Evolutionary conservation across 1,284 basidiomycete species (phyloP).

Genomic region (Limonomyces culmigenus): DNA sequence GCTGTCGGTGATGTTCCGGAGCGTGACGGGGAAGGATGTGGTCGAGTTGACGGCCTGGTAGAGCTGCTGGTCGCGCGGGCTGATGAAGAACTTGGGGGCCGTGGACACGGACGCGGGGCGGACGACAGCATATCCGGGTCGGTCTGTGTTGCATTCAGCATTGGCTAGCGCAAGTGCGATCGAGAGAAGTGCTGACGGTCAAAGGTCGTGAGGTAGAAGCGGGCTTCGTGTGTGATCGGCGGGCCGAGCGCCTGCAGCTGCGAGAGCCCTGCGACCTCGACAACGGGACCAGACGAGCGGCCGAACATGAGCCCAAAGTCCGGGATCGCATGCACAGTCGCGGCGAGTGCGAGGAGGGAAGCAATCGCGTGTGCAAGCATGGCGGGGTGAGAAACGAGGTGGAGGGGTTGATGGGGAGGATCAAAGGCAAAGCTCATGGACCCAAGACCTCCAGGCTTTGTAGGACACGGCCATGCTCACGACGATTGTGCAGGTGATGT

Average conservation of each 20-base stretch:
- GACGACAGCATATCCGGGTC: constrained; percentile 15
- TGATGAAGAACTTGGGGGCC: constrained; percentile 36
- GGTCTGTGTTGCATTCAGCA: constrained; percentile 8
- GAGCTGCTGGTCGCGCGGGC: constrained; percentile 22
- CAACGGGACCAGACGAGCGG: no score
- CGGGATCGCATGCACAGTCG: no score
- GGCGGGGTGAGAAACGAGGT: no score
- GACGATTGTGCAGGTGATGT: no score
- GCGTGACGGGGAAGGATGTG: constrained; percentile 33
- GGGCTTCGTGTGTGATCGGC: constrained; percentile 7
- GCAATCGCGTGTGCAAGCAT: no score
- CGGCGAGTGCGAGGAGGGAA: no score
- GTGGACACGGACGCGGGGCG: constrained; percentile 10
- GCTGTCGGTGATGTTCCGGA: constrained; percentile 30
- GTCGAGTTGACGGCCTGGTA: constrained; percentile 39
- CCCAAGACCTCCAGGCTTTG: no score
- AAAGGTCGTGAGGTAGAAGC: constrained; percentile 21
- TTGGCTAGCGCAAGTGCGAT: neutral
- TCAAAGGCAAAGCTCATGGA: no score
- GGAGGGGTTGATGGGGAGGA: no score
- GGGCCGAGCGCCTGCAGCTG: constrained; percentile 27
- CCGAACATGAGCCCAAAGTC: no score
- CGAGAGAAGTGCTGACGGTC: neutral
- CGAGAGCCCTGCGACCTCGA: no score
- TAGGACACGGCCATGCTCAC: no score